Base-by-base conservation (phyloP, 2,329 filamentous ascomycete genomes). In the Phaeoacremonium minimum region DNA sequence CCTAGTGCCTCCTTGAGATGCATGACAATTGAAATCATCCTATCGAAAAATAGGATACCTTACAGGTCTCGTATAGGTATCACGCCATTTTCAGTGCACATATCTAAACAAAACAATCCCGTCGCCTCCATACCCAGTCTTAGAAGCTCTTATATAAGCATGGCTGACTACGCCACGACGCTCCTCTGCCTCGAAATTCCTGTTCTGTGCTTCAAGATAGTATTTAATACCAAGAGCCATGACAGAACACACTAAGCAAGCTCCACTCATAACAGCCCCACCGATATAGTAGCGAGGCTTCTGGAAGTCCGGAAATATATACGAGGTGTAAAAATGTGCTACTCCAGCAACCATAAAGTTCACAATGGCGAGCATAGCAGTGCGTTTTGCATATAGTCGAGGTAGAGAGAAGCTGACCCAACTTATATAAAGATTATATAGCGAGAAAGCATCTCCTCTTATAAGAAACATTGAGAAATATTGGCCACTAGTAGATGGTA, bases 291-390 rank as follows among this genome's bases (percentile, higher is more conserved):
- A 56, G 12, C 49, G 34, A 15, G 53, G 53, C 39, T 53, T 51
- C 32, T 56, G 50, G 38, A 37, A 44, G 28, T 55, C 53, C 0
- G 51, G 51, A 36, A 56, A 54, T 49, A 55, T 53, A 43, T 55
- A 56, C 13, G 40, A 37, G 6, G 53, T 56, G 36, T 54, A 55
- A n/a, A 55, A 55, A 33, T 53, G 53, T 0, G 47, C 38, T 8
- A 46, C 38, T 5, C 41, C 45, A 6, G 43, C 40, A 4, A 41
- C 36, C 44, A 53, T 53, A 15, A 54, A 40, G 20, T 54, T 53
- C 30, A 51, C 40, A 20, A 53, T 46, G 7, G 50, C 51, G 26
- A 52, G 20, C 2, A 45, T 41, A 11, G 45, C 46, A 2, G 49
- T 47, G 3, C 46, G 47, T 26, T 50, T 50, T 6, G 49, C 39